Percentiles rank a stretch among this genome's conserved stretches.
phyloP scores from a whole-genome alignment of 179 eudicot species.

The Dionaea muscipula region DNA sequence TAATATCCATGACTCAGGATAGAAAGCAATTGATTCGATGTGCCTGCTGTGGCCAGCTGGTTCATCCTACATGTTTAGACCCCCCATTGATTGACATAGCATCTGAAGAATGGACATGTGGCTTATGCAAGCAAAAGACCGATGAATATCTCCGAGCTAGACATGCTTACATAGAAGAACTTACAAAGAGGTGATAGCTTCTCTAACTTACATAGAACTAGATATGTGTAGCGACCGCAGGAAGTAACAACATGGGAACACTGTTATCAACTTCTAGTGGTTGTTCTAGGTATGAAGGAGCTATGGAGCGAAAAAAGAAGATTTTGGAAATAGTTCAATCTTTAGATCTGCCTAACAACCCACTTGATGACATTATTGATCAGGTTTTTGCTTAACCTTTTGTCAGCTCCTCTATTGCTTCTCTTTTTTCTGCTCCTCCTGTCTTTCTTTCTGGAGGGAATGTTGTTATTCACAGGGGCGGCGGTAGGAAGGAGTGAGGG shows the following conservation, averaged over 20 bases:
- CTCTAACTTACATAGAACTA: not conserved
- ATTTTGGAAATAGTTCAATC: slow-evolving; percentile 67
- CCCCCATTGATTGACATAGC: slow-evolving; percentile 52
- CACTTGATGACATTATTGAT: slow-evolving; percentile 93
- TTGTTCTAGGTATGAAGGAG: slow-evolving; percentile 65
- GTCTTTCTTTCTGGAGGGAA: not conserved
- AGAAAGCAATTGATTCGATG: slow-evolving; percentile 87
- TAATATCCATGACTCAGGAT: slow-evolving; percentile 44
- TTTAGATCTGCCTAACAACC: slow-evolving; percentile 95
- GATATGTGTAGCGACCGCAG: no score
- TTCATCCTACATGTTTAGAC: slow-evolving; percentile 77
- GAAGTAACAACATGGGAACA: not conserved
- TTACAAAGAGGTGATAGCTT: slow-evolving; percentile 47
- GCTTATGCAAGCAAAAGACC: slow-evolving; percentile 82
- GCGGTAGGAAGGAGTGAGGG: no score
- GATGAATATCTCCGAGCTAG: slow-evolving; percentile 77
- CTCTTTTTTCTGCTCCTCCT: not conserved
- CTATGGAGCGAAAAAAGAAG: slow-evolving; percentile 60
- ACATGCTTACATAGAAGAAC: slow-evolving; percentile 62
- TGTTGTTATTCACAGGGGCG: no score
- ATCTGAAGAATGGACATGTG: slow-evolving; percentile 78
- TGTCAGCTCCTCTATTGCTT: not conserved
- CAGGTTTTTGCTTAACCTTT: slow-evolving; percentile 46
- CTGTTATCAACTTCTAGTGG: slow-evolving; percentile 2
- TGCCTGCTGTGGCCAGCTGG: slow-evolving; percentile 70